phyloP scores from a whole-genome alignment of 495 filamentous ascomycete genomes.

The Aspergillus carlsbadensis region DNA sequence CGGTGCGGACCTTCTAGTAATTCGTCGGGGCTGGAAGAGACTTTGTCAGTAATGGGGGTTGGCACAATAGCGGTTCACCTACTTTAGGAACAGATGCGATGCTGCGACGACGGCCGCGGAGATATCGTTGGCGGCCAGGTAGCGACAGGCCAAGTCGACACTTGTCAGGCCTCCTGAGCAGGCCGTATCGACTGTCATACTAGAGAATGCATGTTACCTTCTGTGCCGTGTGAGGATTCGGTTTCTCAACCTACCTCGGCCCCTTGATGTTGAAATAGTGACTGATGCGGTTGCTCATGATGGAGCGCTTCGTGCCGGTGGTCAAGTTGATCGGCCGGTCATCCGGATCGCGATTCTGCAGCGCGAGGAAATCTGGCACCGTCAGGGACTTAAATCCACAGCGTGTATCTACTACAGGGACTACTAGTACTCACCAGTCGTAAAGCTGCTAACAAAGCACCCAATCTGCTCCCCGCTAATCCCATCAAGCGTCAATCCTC shows the following conservation, averaged over 20 bases:
- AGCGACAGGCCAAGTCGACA: conserved; percentile 41
- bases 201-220: no score
- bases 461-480: conserved; percentile 25
- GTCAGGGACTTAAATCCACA: no score
- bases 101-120: conserved; percentile 30
- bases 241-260: conserved; percentile 21
- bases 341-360: conserved; percentile 19
- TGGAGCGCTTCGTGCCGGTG: conserved; percentile 34
- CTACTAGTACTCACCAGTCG: no score
- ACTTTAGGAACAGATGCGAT: neutral
- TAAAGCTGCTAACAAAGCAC: conserved; percentile 25
- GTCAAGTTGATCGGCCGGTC: conserved; percentile 21
- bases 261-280: conserved; percentile 50
- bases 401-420: no score
- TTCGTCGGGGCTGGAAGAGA: no score
- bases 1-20: no score
- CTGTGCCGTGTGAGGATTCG: no score
- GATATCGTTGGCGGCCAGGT: conserved; percentile 37
- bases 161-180: conserved; percentile 46
- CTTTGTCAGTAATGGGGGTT: no score
- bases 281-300: conserved; percentile 45
- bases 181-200: conserved; percentile 49
- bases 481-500: conserved; percentile 33
- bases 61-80: no score
- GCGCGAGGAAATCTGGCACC: conserved; percentile 25